Evolutionary conservation across 352 stramenopile species (phyloP).

Genomic region (Phytopythium vexans): DNA sequence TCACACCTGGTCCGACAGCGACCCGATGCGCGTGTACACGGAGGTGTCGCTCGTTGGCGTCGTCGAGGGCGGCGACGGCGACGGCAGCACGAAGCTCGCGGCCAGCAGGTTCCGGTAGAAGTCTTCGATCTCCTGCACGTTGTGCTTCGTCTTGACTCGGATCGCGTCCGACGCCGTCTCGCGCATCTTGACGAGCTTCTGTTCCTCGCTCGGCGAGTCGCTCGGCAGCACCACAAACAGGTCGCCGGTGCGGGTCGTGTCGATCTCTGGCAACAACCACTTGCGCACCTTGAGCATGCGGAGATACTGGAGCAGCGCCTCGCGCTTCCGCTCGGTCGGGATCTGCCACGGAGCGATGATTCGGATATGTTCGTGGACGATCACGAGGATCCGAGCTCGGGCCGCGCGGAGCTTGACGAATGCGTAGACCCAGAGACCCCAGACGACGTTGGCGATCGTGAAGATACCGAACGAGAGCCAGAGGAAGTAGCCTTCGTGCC

Average conservation of each 20-base stretch:
- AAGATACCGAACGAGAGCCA: constrained; percentile 32
- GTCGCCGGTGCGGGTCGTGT: constrained; percentile 11
- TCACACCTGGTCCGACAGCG: constrained; percentile 2
- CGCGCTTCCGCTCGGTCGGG: constrained; percentile 10
- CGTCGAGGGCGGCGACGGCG: not conserved
- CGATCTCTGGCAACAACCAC: constrained; percentile 8
- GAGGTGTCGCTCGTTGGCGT: constrained; percentile 5
- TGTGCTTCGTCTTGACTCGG: constrained; percentile 4
- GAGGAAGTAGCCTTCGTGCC: constrained; percentile 26
- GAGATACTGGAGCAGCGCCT: constrained; percentile 10
- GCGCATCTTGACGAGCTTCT: constrained; percentile 4
- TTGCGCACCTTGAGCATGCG: constrained; percentile 2
- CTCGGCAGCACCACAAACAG: constrained; percentile 16
- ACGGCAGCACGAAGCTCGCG: not conserved
- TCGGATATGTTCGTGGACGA: constrained; percentile 20
- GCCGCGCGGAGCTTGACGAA: constrained; percentile 20
- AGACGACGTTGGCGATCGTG: constrained; percentile 39
- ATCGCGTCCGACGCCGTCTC: constrained; percentile 6
- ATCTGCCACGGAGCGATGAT: constrained; percentile 13
- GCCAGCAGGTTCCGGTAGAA: constrained; percentile 8
- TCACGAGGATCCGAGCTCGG: constrained; percentile 1
- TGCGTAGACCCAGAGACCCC: constrained; percentile 17
- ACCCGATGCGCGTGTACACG: constrained; percentile 5
- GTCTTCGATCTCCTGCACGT: constrained; percentile 8
- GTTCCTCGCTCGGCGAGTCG: constrained; percentile 13